A percentile compares a stretch with the other conserved stretches of the same genome.
Evolutionary conservation across 345 rosid species (phyloP).

Genomic region (Stellera chamaejasme): DNA sequence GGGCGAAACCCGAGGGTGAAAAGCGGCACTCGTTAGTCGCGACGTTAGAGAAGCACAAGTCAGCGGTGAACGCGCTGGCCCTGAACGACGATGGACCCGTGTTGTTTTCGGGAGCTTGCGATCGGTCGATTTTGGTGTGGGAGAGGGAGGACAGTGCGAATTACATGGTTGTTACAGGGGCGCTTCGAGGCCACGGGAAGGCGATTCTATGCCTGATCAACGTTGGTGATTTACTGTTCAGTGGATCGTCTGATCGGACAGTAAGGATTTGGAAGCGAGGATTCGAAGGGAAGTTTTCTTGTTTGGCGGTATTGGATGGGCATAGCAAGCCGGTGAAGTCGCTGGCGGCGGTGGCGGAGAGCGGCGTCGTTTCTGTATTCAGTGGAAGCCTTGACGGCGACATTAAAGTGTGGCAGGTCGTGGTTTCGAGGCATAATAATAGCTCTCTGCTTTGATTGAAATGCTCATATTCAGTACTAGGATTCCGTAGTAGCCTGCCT

Average conservation of each 20-base stretch:
- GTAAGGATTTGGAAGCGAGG: constrained; percentile 78
- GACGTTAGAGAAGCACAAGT: constrained; percentile 74
- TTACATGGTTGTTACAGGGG: constrained; percentile 71
- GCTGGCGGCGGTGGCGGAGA: constrained; percentile 43
- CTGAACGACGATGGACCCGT: constrained; percentile 65
- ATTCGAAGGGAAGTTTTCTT: constrained; percentile 37
- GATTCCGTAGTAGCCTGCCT: too few species aligned
- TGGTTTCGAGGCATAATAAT: constrained; percentile 25
- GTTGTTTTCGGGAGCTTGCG: constrained; percentile 87
- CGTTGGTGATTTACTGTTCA: constrained; percentile 50
- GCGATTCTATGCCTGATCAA: constrained; percentile 61
- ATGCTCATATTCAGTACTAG: too few species aligned
- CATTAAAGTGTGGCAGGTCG: constrained; percentile 56
- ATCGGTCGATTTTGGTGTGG: constrained; percentile 93
- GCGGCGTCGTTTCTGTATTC: constrained; percentile 41
- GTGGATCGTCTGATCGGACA: constrained; percentile 90
- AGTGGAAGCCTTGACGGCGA: constrained; percentile 85
- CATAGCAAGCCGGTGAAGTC: constrained; percentile 76
- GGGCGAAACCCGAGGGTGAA: constrained; percentile 46
- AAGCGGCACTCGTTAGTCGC: constrained; percentile 47
- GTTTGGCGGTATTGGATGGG: constrained; percentile 65
- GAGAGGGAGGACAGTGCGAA: constrained; percentile 70
- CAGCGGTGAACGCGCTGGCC: constrained; percentile 83
- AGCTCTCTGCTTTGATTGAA: constrained; percentile 7
- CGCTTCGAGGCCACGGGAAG: constrained; percentile 72